Evolutionary conservation across 139 green algal species (phyloP).

Genomic region (Zygnema cylindricum): DNA sequence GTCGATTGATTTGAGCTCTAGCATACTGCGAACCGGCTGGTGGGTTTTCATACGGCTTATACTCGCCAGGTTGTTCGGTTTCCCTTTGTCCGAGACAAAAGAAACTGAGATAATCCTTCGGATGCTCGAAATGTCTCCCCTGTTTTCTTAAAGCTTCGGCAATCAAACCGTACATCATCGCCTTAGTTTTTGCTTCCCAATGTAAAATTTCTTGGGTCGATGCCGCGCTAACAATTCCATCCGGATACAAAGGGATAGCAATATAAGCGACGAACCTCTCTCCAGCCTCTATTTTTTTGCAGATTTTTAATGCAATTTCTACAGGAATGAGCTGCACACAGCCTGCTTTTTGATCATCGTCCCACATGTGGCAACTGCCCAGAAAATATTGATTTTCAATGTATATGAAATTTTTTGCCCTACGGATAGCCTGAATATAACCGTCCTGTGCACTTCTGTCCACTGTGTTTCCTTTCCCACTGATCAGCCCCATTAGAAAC

Average conservation of each 20-base stretch:
- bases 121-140: constrained; percentile 26
- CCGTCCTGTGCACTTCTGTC: constrained; percentile 64
- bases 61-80: neutral
- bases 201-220: constrained; percentile 70
- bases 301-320: constrained; percentile 67
- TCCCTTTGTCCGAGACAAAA: constrained; percentile 68
- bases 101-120: constrained; percentile 75
- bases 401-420: constrained; percentile 72
- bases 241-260: constrained; percentile 69
- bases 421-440: constrained; percentile 69
- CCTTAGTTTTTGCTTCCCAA: constrained; percentile 39
- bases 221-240: constrained; percentile 59
- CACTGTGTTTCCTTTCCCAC: constrained; percentile 50
- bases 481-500: neutral
- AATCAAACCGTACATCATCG: constrained; percentile 47
- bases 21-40: neutral
- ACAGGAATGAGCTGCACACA: constrained; percentile 1
- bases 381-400: constrained; percentile 70
- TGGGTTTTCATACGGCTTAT: neutral
- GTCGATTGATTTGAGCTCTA: constrained; percentile 17
- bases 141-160: neutral
- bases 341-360: constrained; percentile 21
- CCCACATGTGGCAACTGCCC: constrained; percentile 65
- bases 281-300: constrained; percentile 67
- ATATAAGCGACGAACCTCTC: constrained; percentile 70